phyloP scores from a whole-genome alignment of 1,284 basidiomycete species.

The Coniferiporia weirii region DNA sequence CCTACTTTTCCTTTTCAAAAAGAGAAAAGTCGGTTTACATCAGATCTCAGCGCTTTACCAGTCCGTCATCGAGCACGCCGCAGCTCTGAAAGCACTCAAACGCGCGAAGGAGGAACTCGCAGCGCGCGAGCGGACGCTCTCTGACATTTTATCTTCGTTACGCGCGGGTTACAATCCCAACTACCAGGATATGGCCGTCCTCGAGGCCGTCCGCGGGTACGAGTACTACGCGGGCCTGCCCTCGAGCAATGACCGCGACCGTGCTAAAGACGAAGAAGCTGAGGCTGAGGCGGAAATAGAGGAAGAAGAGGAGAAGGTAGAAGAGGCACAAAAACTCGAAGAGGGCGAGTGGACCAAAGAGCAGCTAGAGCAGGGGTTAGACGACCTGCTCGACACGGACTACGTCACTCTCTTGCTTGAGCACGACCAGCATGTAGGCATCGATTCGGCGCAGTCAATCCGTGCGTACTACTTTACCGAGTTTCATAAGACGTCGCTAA shows the following conservation, averaged over 20 bases:
- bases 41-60: conserved; percentile 67
- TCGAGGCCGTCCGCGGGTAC: conserved; percentile 94
- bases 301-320: conserved; percentile 28
- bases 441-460: conserved; percentile 42
- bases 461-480: conserved; percentile 40
- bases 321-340: conserved; percentile 38
- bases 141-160: conserved; percentile 81
- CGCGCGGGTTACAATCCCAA: conserved; percentile 93
- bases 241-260: conserved; percentile 50
- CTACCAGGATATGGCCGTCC: conserved; percentile 98
- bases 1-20: background rate
- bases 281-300: conserved; percentile 21
- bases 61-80: conserved; percentile 68
- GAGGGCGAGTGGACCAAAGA: conserved; percentile 51
- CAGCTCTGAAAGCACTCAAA: conserved; percentile 73
- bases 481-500: background rate
- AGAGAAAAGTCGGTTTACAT: background rate
- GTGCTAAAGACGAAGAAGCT: conserved; percentile 35
- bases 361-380: conserved; percentile 56
- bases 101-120: conserved; percentile 68
- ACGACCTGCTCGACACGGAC: conserved; percentile 64
- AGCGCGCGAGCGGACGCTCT: conserved; percentile 71
- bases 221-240: conserved; percentile 73
- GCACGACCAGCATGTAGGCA: conserved; percentile 61
- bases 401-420: conserved; percentile 69